These are phyloP conservation scores for Verticillium longisporum DNA, from an alignment of 2,329 filamentous ascomycete species.

Conservation along the genomic window DNA sequence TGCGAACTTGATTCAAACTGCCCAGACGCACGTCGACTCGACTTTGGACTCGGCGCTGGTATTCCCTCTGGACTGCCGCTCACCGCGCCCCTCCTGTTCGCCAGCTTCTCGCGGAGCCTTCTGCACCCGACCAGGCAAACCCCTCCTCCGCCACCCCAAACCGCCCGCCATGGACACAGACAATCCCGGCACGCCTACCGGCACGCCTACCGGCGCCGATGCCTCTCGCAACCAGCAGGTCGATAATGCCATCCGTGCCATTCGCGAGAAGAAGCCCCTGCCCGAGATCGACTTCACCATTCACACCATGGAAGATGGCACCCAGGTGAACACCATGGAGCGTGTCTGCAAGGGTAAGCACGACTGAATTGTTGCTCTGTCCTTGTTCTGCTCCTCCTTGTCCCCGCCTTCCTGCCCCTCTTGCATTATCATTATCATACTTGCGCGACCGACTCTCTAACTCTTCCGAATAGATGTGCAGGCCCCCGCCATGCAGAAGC, in stretches of 20 bases:
- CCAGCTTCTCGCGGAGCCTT: background rate
- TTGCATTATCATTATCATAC: background rate
- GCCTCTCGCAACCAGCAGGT: constrained; percentile 55
- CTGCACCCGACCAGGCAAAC: background rate
- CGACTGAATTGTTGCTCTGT: too few relatives aligned
- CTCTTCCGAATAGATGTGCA: constrained; percentile 67
- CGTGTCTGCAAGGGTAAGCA: constrained; percentile 92
- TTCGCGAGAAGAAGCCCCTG: constrained; percentile 88
- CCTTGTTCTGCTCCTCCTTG: too few relatives aligned
- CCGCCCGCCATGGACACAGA: constrained; percentile 41
- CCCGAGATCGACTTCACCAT: constrained; percentile 98
- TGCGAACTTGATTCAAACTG: constrained; percentile 6
- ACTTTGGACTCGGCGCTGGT: constrained; percentile 8
- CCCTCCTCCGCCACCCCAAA: background rate
- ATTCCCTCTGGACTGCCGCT: constrained; percentile 3
- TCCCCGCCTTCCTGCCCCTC: too few relatives aligned
- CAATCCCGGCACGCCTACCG: constrained; percentile 22
- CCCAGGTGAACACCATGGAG: constrained; percentile 90
- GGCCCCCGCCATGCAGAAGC: constrained; percentile 88
- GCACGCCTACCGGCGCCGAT: too few relatives aligned
- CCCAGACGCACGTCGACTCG: constrained; percentile 9
- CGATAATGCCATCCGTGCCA: constrained; percentile 86
- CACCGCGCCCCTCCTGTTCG: constrained; percentile 9
- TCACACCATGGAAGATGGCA: constrained; percentile 96
- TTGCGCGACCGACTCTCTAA: background rate